These are phyloP conservation scores for Leccinellum luteum DNA, from an alignment of 768 basidiomycete species.

Conservation along the genomic window DNA sequence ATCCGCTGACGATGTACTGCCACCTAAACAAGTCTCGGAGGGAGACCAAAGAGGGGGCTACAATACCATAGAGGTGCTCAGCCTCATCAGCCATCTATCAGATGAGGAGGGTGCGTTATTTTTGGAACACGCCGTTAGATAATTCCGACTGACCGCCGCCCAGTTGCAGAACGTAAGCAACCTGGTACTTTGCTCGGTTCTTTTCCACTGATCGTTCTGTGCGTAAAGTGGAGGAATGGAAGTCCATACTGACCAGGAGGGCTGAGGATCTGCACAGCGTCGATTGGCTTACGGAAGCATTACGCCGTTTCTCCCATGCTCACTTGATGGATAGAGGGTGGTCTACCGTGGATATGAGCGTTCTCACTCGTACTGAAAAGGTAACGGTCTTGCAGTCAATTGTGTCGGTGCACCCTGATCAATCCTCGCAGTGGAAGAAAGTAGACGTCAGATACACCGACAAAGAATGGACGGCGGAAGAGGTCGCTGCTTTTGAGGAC, in stretches of 20 bases:
- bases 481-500: conserved; percentile 73
- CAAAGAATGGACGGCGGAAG: conserved; percentile 66
- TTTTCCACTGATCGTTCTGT: conserved; percentile 3
- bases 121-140: conserved; percentile 13
- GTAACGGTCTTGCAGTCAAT: conserved; percentile 37
- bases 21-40: conserved; percentile 13
- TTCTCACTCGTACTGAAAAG: conserved; percentile 58
- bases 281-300: conserved; percentile 81
- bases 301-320: conserved; percentile 70
- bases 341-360: conserved; percentile 62
- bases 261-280: conserved; percentile 54
- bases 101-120: conserved; percentile 62
- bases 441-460: conserved; percentile 65
- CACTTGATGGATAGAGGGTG: conserved; percentile 54
- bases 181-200: not conserved
- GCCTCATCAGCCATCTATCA: conserved; percentile 60
- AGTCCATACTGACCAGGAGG: conserved; percentile 52
- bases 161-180: conserved; percentile 58
- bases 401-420: conserved; percentile 9
- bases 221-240: conserved; percentile 63
- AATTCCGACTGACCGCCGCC: conserved; percentile 21
- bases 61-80: conserved; percentile 69
- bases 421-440: conserved; percentile 63
- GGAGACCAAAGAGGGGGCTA: conserved; percentile 65
- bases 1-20: not conserved